Evolutionary conservation across 1,284 basidiomycete genomes (phyloP).

Genomic region (Mycocalia duriaeana): DNA sequence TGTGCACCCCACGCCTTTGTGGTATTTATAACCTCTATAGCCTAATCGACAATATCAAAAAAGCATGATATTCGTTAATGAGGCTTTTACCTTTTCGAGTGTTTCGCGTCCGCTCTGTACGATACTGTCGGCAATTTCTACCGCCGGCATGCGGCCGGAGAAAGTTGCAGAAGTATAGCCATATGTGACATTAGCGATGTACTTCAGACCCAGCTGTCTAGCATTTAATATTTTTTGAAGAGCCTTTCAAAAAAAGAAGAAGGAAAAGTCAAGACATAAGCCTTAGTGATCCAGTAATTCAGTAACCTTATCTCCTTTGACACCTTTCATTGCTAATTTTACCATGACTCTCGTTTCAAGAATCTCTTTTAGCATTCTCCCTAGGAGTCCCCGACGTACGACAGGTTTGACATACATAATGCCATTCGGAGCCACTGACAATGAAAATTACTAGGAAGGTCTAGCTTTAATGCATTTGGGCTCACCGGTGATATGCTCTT

Average conservation of each 20-base stretch:
- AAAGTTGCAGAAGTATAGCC: constrained; percentile 93
- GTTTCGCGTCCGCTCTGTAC: constrained; percentile 96
- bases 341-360: constrained; percentile 98
- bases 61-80: constrained; percentile 2
- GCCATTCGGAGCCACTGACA: constrained; percentile 86
- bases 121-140: constrained; percentile 96
- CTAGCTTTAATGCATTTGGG: constrained; percentile 5
- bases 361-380: constrained; percentile 90
- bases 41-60: constrained; percentile 38
- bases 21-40: constrained; percentile 77
- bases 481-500: constrained; percentile 73
- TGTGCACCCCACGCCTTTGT: constrained; percentile 84
- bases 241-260: constrained; percentile 41
- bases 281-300: too few species aligned
- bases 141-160: constrained; percentile 96
- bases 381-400: constrained; percentile 81
- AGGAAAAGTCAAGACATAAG: constrained; percentile 1
- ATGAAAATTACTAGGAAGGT: constrained; percentile 4
- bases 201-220: constrained; percentile 84
- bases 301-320: constrained; percentile 72
- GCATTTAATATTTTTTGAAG: constrained; percentile 77
- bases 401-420: constrained; percentile 88
- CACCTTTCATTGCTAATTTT: constrained; percentile 88
- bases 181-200: constrained; percentile 87
- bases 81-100: constrained; percentile 72